A percentile compares a stretch with the other conserved stretches of the same genome.
Conservation (phyloP, 2,329 filamentous ascomycete genomes). For the Emmonsiellopsis sp. region DNA sequence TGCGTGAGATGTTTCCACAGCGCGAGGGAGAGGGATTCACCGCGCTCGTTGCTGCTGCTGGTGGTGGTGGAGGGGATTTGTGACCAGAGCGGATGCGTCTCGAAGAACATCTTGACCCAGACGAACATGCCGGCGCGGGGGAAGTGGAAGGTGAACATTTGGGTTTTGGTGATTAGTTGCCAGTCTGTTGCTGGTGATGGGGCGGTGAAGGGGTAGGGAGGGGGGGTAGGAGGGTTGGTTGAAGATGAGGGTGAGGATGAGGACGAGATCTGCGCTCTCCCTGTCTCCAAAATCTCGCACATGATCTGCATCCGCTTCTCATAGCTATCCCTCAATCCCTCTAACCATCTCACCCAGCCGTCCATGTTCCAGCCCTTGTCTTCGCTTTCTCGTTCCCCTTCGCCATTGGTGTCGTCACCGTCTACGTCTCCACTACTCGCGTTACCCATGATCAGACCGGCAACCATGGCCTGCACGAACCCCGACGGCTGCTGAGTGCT, state of each 20-base stretch:
- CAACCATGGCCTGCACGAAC: constrained; percentile 77
- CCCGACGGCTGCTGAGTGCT: constrained; percentile 78
- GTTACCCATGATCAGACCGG: constrained; percentile 64
- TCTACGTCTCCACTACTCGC: constrained; percentile 5
- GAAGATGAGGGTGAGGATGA: constrained; percentile 17
- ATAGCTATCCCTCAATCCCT: constrained; percentile 72
- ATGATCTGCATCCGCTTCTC: constrained; percentile 75
- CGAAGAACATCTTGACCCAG: constrained; percentile 66
- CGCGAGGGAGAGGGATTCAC: constrained; percentile 50
- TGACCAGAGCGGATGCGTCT: constrained; percentile 59
- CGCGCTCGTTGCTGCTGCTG: constrained; percentile 17
- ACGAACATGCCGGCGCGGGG: constrained; percentile 88
- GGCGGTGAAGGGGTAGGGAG: constrained; percentile 21
- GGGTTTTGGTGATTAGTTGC: constrained; percentile 64
- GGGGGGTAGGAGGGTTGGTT: constrained; percentile 37
- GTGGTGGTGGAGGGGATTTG: constrained; percentile 26
- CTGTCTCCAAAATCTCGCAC: constrained; percentile 62
- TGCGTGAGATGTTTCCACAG: constrained; percentile 63
- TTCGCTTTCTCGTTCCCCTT: constrained; percentile 34
- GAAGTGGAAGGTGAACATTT: constrained; percentile 66
- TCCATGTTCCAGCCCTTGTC: constrained; percentile 62
- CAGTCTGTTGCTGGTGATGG: constrained; percentile 50
- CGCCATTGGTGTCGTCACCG: constrained; percentile 17
- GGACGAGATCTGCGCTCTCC: constrained; percentile 37
- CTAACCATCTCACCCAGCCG: constrained; percentile 88